These are phyloP conservation scores for Paspalum notatum DNA, from an alignment of 176 grass and related monocot genomes.

Conservation along the genomic window DNA sequence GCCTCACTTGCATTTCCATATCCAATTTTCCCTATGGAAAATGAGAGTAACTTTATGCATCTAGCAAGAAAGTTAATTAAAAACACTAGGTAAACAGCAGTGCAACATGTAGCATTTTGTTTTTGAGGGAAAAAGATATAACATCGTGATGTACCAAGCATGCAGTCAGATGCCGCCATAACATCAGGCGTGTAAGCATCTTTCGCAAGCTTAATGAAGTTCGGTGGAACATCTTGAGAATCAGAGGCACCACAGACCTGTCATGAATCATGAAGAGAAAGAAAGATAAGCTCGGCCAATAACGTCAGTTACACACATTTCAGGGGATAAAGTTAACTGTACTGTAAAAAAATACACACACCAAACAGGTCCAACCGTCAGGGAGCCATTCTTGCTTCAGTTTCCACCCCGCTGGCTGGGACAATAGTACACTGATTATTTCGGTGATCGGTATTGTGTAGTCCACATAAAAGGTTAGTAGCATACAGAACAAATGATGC, in stretches of 20 bases:
- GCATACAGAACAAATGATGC: neutral
- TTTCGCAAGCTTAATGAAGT: constrained; percentile 92
- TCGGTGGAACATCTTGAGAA: constrained; percentile 84
- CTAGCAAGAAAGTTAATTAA: constrained; percentile 9
- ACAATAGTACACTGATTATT: constrained; percentile 20
- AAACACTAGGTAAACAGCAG: neutral
- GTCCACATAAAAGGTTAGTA: neutral
- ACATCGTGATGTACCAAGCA: constrained; percentile 80
- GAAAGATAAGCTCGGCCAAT: constrained; percentile 20
- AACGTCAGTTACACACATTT: neutral
- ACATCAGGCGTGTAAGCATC: constrained; percentile 99
- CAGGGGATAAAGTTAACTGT: neutral
- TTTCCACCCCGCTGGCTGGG: constrained; percentile 87
- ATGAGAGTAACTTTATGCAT: constrained; percentile 21
- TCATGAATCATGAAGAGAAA: no score
- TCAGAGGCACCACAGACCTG: constrained; percentile 97
- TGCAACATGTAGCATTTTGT: constrained; percentile 30
- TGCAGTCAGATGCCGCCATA: constrained; percentile 96
- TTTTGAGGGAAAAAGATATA: constrained; percentile 1
- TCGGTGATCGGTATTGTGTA: constrained; percentile 5
- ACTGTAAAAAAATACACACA: constrained; percentile 41
- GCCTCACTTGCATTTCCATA: constrained; percentile 94
- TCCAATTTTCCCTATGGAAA: constrained; percentile 85
- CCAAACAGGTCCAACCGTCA: constrained; percentile 86
- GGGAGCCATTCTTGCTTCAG: constrained; percentile 95